Evolutionary conservation across 345 rosid genomes (phyloP).

Genomic region (Eucalyptus melliodora): DNA sequence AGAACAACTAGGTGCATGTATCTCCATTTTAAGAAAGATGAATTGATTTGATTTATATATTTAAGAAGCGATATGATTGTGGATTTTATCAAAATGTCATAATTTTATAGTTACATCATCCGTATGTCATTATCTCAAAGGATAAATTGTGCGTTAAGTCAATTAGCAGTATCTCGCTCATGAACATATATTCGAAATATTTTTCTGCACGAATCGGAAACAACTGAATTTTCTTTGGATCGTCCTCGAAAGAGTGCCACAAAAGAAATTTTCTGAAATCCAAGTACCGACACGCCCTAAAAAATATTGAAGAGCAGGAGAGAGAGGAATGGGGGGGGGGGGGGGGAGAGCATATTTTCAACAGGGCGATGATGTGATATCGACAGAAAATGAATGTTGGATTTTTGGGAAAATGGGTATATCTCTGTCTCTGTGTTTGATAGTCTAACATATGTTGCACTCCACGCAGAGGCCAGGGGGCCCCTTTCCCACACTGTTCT

Average conservation of each 20-base stretch:
- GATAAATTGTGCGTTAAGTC: background rate
- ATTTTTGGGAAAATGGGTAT: background rate
- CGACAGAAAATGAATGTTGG: background rate
- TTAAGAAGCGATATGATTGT: background rate
- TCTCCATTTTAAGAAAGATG: background rate
- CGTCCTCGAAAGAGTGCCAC: background rate
- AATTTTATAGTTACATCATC: background rate
- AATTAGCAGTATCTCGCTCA: background rate
- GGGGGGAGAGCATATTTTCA: background rate
- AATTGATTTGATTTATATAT: background rate
- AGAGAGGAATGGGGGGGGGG: fast-evolving
- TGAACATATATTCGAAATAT: background rate
- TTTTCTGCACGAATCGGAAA: background rate
- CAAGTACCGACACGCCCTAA: background rate
- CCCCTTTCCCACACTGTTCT: background rate
- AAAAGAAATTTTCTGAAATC: background rate
- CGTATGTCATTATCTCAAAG: background rate
- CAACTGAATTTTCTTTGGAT: background rate
- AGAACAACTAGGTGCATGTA: background rate
- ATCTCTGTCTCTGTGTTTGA: background rate
- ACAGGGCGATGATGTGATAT: background rate
- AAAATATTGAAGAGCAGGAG: background rate
- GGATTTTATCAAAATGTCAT: background rate
- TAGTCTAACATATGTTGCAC: background rate
- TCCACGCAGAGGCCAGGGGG: background rate